These are phyloP conservation scores for Fusarium sp. DNA, from an alignment of 2,329 filamentous ascomycete genomes.

Conservation along the genomic window DNA sequence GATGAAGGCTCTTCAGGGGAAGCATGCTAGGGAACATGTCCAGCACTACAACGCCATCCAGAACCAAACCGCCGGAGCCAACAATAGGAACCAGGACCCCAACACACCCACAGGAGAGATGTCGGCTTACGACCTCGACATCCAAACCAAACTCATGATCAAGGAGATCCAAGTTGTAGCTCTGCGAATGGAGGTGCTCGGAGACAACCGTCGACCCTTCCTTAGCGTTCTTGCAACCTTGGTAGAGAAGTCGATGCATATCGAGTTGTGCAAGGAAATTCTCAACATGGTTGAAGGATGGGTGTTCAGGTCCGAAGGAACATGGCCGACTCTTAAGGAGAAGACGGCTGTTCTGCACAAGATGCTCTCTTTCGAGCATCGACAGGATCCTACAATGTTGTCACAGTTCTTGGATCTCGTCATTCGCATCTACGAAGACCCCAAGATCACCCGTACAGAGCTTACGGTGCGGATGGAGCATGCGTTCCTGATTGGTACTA, in stretches of 20 bases:
- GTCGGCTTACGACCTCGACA: constrained; percentile 81
- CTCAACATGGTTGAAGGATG: constrained; percentile 93
- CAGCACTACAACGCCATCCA: constrained; percentile 73
- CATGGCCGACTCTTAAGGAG: constrained; percentile 97
- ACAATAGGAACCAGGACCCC: constrained; percentile 62
- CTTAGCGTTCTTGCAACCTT: constrained; percentile 93
- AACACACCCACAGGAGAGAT: constrained; percentile 66
- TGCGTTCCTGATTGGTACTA: constrained; percentile 94
- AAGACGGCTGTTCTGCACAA: constrained; percentile 99
- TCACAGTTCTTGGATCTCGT: constrained; percentile 96
- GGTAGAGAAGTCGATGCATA: constrained; percentile 93
- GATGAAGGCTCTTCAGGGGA: constrained; percentile 93
- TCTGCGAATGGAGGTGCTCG: constrained; percentile 89
- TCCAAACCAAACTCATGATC: constrained; percentile 91
- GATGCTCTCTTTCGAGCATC: constrained; percentile 95
- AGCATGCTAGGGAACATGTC: constrained; percentile 94
- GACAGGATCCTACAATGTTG: constrained; percentile 84
- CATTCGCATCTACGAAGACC: constrained; percentile 97
- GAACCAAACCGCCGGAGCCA: constrained; percentile 58
- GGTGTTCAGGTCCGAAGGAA: constrained; percentile 95
- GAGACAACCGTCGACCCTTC: constrained; percentile 91
- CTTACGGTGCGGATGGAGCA: constrained; percentile 97
- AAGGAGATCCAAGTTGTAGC: constrained; percentile 96
- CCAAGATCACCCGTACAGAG: constrained; percentile 93
- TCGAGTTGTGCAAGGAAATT: constrained; percentile 89